A percentile compares a stretch with the other conserved stretches of the same genome.
These are phyloP conservation scores for Sergeia podlipaevii DNA, from an alignment of 208 protist species.

Conservation along the genomic window DNA sequence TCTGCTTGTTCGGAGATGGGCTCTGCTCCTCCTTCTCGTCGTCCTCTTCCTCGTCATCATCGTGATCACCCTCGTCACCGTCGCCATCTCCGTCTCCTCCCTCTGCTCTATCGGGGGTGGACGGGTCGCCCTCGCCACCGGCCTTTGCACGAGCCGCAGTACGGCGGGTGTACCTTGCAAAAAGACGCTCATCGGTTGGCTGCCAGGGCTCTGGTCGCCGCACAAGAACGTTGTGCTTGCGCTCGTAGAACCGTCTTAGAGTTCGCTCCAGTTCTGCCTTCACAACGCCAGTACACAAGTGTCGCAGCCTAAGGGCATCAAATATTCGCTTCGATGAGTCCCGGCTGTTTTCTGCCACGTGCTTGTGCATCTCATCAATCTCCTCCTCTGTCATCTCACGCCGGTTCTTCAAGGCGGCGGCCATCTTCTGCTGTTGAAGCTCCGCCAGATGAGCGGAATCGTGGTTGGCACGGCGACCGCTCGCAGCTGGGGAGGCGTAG, in stretches of 20 bases:
- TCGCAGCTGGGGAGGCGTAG: neutral
- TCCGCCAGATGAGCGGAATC: neutral
- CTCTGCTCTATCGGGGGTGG: too few relatives aligned
- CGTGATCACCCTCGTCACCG: neutral
- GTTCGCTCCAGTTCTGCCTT: conserved; percentile 59
- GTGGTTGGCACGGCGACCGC: neutral
- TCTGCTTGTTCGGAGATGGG: too few relatives aligned
- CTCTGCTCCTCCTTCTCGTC: neutral
- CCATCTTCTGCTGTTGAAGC: neutral
- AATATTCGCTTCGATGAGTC: conserved; percentile 48
- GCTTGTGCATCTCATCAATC: conserved; percentile 50
- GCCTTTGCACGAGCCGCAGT: too few relatives aligned
- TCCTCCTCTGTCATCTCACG: conserved; percentile 70
- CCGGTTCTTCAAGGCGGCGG: conserved; percentile 42
- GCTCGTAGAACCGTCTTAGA: conserved; percentile 76
- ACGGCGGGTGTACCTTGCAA: conserved; percentile 12
- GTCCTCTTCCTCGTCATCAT: neutral
- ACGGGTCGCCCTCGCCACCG: too few relatives aligned
- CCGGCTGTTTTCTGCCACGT: conserved; percentile 49
- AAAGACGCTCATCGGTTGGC: conserved; percentile 70
- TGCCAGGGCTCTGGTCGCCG: conserved; percentile 55
- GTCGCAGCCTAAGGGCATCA: conserved; percentile 39
- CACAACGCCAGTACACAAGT: conserved; percentile 62
- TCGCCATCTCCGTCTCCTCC: conserved; percentile 7
- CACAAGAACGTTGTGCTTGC: conserved; percentile 48